Evolutionary conservation across 495 filamentous ascomycete genomes (phyloP).

Genomic region (Achaetomiella virescens): DNA sequence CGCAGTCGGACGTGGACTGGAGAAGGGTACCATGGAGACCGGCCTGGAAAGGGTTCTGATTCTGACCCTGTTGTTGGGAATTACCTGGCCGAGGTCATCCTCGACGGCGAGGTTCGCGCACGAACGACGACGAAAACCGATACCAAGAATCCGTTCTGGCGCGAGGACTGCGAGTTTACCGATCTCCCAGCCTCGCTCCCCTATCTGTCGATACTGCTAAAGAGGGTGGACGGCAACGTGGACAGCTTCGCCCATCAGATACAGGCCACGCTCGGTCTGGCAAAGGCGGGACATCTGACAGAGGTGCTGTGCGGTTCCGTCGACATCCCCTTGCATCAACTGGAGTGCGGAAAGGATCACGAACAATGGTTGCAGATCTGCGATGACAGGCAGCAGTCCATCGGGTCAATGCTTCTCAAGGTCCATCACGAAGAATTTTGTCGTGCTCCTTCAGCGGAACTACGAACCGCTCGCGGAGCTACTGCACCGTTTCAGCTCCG

Average conservation of each 20-base stretch:
- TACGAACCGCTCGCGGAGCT: constrained; percentile 81
- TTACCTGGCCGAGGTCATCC: constrained; percentile 85
- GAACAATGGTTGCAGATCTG: constrained; percentile 89
- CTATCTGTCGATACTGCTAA: constrained; percentile 74
- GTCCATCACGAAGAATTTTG: constrained; percentile 77
- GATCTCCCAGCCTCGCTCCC: constrained; percentile 79
- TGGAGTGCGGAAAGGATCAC: constrained; percentile 68
- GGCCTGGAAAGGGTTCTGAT: constrained; percentile 29
- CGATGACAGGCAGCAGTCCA: constrained; percentile 59
- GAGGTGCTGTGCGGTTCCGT: constrained; percentile 61
- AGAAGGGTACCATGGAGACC: constrained; percentile 28
- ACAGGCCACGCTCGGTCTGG: constrained; percentile 38
- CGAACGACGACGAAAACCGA: constrained; percentile 78
- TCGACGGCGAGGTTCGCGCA: constrained; percentile 84
- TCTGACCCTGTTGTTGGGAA: constrained; percentile 42
- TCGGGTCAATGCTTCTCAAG: constrained; percentile 85
- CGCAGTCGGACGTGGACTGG: constrained; percentile 22
- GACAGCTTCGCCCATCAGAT: constrained; percentile 40
- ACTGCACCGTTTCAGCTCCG: constrained; percentile 75
- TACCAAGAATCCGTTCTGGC: constrained; percentile 85
- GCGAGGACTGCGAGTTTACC: constrained; percentile 81
- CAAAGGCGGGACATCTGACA: constrained; percentile 30
- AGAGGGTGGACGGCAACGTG: constrained; percentile 50
- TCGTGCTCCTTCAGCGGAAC: constrained; percentile 79
- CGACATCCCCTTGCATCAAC: constrained; percentile 76